Base-by-base conservation (phyloP, 2,329 filamentous ascomycete genomes). In the Scolecobasidium constrictum region DNA sequence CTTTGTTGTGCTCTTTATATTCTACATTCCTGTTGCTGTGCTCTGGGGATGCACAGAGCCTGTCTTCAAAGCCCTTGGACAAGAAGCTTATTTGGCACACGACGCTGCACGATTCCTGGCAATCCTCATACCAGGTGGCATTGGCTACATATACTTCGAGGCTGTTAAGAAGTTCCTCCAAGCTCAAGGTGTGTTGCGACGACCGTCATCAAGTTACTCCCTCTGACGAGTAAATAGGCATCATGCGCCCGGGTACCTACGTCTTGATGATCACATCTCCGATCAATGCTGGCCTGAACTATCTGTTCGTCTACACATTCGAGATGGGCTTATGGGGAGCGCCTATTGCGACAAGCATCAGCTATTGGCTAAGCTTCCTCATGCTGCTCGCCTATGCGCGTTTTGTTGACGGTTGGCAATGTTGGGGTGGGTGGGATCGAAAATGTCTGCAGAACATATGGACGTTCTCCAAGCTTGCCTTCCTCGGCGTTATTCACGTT, bases 121-220 rank as follows among this genome's bases (percentile, higher is more conserved):
- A 2, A 75, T 78, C 11, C 63, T 94, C 36, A 82, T 86, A 1
- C 86, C 86, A 0, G 86, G 86, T 0, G 86, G 86, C 0, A 62
- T 94, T 28, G 86, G 86, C 0, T 94, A 94, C 52, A 77, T 94
- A 33, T 93, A 84, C 64, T 94, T 94, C 47, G 86, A 93, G 61
- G 72, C 77, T 4, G 77, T 87, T 72, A 75, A 75, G 57, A 76
- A 74, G 51, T 75, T 69, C 47, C 58, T 75, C n/a, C 69, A 73
- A 53, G 70, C 71, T 4, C 69, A 79, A 61, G 70, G 71, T 73
- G 58, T 16, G 55, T 22, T 7, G 7, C 21, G 9, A 13, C 13
- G 12, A 22, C 22, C 22, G 17, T 21, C 16, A 6, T 26, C 6
- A 22, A 7, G 9, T 39, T 39, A n/a, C n/a, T n/a, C 19, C 37